Conservation (phyloP, 495 filamentous ascomycete genomes). For the Haplographium delicatum region DNA sequence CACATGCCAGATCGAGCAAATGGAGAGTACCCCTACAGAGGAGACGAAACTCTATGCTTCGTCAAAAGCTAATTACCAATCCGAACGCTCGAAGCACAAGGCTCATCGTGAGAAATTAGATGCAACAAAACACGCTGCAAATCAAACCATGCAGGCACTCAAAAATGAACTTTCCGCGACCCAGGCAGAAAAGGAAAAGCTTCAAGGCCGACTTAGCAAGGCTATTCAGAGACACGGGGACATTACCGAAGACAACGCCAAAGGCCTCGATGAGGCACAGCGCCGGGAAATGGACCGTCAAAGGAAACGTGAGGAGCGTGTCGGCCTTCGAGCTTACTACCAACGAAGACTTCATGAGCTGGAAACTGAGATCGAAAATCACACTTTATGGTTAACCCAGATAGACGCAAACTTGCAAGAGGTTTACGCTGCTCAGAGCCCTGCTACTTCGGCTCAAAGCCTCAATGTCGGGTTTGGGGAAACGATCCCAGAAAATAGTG, state of each 20-base stretch:
- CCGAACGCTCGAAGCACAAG: slow-evolving; percentile 57
- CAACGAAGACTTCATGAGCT: slow-evolving; percentile 7
- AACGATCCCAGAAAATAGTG: slow-evolving; percentile 7
- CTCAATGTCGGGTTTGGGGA: slow-evolving; percentile 16
- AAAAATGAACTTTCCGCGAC: slow-evolving; percentile 61
- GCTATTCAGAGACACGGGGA: slow-evolving; percentile 74
- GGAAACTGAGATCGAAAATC: slow-evolving; percentile 10
- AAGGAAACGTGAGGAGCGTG: slow-evolving; percentile 58
- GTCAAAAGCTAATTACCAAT: slow-evolving; percentile 14
- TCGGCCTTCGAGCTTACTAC: slow-evolving; percentile 44
- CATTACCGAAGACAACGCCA: slow-evolving; percentile 69
- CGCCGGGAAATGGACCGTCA: slow-evolving; percentile 65
- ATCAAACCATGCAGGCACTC: slow-evolving; percentile 57
- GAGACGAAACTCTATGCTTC: slow-evolving; percentile 17
- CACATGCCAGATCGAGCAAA: slow-evolving; percentile 56
- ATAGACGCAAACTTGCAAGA: slow-evolving; percentile 1
- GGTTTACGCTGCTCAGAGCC: slow-evolving; percentile 11
- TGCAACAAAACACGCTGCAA: slow-evolving; percentile 55
- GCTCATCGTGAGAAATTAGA: slow-evolving; percentile 53
- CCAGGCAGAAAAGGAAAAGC: slow-evolving; percentile 73
- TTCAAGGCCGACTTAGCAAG: slow-evolving; percentile 67
- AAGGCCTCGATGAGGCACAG: slow-evolving; percentile 69
- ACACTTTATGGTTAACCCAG: not conserved
- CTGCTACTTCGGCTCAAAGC: slow-evolving; percentile 10
- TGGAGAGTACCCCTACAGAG: slow-evolving; percentile 59